phyloP scores from a whole-genome alignment of 306 rosid genomes.

The Quercus parvula region DNA sequence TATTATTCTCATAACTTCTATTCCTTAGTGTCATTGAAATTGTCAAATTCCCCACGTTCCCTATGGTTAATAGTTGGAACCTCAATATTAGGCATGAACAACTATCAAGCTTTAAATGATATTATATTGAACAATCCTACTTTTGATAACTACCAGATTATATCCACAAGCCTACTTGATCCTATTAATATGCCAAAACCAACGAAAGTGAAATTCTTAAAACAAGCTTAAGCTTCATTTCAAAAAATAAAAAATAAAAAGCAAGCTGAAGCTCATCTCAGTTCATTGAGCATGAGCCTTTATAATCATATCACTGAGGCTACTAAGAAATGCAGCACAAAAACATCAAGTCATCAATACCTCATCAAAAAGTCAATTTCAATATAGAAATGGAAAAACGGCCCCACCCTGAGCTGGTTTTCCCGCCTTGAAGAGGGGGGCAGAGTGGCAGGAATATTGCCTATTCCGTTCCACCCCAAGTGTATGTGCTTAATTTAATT shows the following conservation, averaged over 20 bases:
- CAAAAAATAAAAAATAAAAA: background rate
- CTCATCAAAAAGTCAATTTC: background rate
- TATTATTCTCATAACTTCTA: background rate
- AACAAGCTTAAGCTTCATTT: no score
- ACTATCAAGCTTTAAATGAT: background rate
- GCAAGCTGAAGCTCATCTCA: background rate
- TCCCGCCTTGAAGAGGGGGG: no score
- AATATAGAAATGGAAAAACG: no score
- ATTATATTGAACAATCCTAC: background rate
- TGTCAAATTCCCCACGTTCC: background rate
- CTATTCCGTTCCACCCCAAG: no score
- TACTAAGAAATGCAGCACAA: background rate
- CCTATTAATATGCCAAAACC: background rate
- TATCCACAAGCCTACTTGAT: background rate
- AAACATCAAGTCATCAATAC: background rate
- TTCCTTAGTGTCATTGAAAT: background rate
- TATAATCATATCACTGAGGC: background rate
- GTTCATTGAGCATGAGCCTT: background rate
- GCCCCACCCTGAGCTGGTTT: no score
- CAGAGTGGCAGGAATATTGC: no score
- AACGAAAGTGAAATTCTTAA: background rate
- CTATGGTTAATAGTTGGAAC: background rate
- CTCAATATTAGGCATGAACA: background rate
- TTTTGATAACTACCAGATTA: background rate
- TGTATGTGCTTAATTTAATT: no score